phyloP scores from a whole-genome alignment of 495 filamentous ascomycete genomes.

The Tuber aestivum region DNA sequence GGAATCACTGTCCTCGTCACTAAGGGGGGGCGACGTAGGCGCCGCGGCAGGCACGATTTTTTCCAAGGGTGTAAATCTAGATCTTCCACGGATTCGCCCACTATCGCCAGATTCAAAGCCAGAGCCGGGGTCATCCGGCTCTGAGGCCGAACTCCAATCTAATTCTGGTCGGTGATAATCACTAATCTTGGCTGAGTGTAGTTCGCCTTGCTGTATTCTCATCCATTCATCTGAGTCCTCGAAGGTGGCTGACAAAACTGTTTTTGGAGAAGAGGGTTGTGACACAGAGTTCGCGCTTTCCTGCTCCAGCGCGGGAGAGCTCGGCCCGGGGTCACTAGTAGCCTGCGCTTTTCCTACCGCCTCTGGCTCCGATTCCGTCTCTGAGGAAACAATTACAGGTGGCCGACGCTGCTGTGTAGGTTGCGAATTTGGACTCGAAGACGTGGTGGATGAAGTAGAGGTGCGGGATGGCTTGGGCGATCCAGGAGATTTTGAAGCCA shows the following conservation, averaged over 20 bases:
- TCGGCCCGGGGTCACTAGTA: not conserved
- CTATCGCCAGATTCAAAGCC: not conserved
- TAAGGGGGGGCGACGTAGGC: not conserved
- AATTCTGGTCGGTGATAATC: not conserved
- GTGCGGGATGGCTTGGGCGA: not conserved
- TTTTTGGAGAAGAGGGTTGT: not conserved
- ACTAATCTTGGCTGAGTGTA: not conserved
- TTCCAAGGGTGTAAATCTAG: not conserved
- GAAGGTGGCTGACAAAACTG: not conserved
- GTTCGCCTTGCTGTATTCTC: not conserved
- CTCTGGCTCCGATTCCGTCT: slow-evolving; percentile 22
- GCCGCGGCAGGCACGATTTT: not conserved
- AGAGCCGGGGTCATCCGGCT: not conserved
- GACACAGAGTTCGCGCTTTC: not conserved
- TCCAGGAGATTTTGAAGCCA: not conserved
- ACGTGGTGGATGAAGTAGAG: slow-evolving; percentile 3
- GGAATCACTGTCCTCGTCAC: not conserved
- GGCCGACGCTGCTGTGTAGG: slow-evolving; percentile 22
- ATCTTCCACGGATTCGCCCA: not conserved
- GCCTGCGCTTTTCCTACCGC: not conserved
- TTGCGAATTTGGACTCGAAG: not conserved
- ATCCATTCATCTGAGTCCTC: not conserved
- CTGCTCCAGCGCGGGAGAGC: not conserved
- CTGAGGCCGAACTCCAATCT: not conserved
- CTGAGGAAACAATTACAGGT: slow-evolving; percentile 32